A percentile compares a stretch with the other conserved stretches of the same genome.
Conservation (phyloP, 371 early-diverging fungal species). For the Mortierella polycephala region DNA sequence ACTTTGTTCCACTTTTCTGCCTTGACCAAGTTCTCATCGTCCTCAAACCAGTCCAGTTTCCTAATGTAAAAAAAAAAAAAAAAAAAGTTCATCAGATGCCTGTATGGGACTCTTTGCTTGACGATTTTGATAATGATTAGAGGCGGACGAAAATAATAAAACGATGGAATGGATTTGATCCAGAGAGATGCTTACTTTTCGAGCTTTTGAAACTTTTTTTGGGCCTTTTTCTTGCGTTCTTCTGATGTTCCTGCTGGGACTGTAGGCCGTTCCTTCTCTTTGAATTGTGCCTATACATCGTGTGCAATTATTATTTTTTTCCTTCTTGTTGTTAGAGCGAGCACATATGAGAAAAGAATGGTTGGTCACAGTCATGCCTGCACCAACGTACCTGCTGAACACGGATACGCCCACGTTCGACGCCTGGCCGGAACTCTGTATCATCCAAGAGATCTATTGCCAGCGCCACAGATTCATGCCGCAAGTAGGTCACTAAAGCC, state of each 20-base stretch:
- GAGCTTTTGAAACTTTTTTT: conserved; percentile 80
- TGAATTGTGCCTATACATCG: conserved; percentile 72
- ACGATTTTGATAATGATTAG: too few species aligned
- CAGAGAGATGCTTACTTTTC: conserved; percentile 60
- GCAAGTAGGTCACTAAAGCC: conserved; percentile 89
- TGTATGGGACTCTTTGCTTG: background rate
- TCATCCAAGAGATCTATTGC: conserved; percentile 90
- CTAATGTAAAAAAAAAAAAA: conserved; percentile 52
- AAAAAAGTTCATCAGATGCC: background rate
- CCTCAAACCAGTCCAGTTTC: conserved; percentile 90
- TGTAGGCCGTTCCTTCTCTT: conserved; percentile 61
- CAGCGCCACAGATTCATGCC: conserved; percentile 88
- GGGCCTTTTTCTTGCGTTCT: conserved; percentile 68
- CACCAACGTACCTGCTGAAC: conserved; percentile 68
- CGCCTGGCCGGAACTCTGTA: conserved; percentile 76
- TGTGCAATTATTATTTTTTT: background rate
- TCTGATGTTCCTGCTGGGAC: conserved; percentile 39
- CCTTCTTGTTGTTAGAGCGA: background rate
- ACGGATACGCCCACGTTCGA: conserved; percentile 66
- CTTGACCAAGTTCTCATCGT: conserved; percentile 78
- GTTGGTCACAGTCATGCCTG: background rate
- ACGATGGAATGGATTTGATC: conserved; percentile 41
- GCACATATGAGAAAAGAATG: background rate
- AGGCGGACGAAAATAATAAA: background rate
- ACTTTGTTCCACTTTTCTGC: conserved; percentile 81